Evolutionary conservation across 2,329 filamentous ascomycete species (phyloP).

Genomic region (Akanthomyces dipterigenus): DNA sequence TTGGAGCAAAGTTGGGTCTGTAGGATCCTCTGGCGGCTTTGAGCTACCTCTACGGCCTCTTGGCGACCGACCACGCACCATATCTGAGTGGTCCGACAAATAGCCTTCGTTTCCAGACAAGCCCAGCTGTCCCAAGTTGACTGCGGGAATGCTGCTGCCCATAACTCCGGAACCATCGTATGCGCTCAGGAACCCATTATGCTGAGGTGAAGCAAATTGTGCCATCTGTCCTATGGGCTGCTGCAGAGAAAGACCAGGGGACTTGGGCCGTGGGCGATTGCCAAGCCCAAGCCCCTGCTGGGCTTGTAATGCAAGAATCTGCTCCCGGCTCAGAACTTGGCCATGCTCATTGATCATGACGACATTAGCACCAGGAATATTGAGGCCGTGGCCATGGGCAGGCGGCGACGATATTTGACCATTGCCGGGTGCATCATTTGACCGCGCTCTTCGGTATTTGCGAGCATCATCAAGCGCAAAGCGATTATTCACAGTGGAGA

Average conservation of each 20-base stretch:
- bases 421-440: conserved; percentile 68
- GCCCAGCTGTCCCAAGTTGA: conserved; percentile 68
- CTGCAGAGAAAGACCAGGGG: conserved; percentile 80
- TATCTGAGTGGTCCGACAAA: conserved; percentile 87
- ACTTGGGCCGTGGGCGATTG: conserved; percentile 78
- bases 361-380: conserved; percentile 66
- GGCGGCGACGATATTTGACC: conserved; percentile 57
- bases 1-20: conserved; percentile 80
- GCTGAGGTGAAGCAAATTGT: conserved; percentile 79
- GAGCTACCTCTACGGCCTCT: conserved; percentile 88
- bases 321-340: conserved; percentile 77
- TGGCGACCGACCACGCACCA: conserved; percentile 83
- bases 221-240: conserved; percentile 54
- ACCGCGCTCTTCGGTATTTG: conserved; percentile 88
- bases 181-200: conserved; percentile 87
- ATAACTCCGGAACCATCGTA: conserved; percentile 72
- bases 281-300: conserved; percentile 55
- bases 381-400: conserved; percentile 39
- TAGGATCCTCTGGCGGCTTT: conserved; percentile 96
- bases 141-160: conserved; percentile 61
- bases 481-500: conserved; percentile 97
- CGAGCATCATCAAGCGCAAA: conserved; percentile 95
- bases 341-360: conserved; percentile 95
- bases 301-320: conserved; percentile 73
- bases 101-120: conserved; percentile 73